Conservation (phyloP, 2,329 filamentous ascomycete species). For the Colletotrichum plurivorum region DNA sequence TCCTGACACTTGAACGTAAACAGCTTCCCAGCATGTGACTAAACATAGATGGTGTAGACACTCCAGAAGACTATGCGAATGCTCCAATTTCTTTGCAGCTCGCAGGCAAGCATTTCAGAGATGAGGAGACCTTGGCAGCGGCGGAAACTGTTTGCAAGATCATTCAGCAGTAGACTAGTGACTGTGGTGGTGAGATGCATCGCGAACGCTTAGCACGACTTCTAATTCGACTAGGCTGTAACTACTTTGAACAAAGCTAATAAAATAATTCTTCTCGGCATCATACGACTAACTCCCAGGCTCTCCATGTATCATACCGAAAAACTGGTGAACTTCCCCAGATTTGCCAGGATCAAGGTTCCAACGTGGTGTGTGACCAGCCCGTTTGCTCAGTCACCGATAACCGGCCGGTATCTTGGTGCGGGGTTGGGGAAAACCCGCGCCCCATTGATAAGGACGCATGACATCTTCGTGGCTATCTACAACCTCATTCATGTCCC, state of each 20-base stretch:
- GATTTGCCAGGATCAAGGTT: background rate
- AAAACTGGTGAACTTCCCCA: background rate
- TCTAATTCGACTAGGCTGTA: no score
- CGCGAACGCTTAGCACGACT: no score
- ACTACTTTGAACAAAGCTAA: no score
- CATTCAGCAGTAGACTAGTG: background rate
- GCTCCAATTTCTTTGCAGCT: constrained; percentile 27
- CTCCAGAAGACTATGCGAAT: constrained; percentile 1
- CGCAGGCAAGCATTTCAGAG: constrained; percentile 25
- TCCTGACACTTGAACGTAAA: background rate
- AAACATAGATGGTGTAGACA: background rate
- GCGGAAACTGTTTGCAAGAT: constrained; percentile 4
- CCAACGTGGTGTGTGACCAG: background rate
- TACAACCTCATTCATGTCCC: no score
- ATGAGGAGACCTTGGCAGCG: constrained; percentile 32
- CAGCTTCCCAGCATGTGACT: no score
- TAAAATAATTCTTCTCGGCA: no score
- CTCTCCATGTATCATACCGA: background rate
- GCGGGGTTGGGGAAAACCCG: no score
- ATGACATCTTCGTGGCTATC: no score
- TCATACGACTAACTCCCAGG: no score
- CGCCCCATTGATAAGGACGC: no score
- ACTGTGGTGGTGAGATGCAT: no score
- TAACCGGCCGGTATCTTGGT: no score
- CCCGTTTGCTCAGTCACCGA: background rate